Evolutionary conservation across 495 filamentous ascomycete species (phyloP).

Genomic region (Tetracladium setigerum): DNA sequence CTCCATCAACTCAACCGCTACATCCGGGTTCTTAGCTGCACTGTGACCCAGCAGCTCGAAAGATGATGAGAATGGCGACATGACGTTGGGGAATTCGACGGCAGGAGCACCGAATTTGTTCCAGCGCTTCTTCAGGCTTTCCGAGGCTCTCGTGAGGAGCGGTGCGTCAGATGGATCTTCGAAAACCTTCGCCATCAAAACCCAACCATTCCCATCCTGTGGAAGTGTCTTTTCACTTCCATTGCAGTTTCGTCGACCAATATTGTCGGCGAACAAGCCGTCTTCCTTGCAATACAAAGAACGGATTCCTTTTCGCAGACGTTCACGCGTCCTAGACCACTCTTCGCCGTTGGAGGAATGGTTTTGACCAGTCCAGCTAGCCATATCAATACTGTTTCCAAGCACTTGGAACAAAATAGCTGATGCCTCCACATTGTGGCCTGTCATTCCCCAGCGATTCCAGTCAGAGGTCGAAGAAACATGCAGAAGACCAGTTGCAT

Average conservation of each 20-base stretch:
- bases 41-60: slow-evolving; percentile 56
- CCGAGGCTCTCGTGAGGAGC: slow-evolving; percentile 28
- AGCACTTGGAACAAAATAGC: slow-evolving; percentile 29
- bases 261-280: slow-evolving; percentile 28
- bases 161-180: slow-evolving; percentile 5
- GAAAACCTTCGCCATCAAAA: slow-evolving; percentile 26
- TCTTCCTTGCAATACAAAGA: slow-evolving; percentile 24
- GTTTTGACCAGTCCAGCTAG: slow-evolving; percentile 18
- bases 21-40: slow-evolving; percentile 32
- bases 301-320: slow-evolving; percentile 20
- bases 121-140: slow-evolving; percentile 45
- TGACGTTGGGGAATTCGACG: slow-evolving; percentile 48
- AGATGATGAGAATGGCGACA: slow-evolving; percentile 53
- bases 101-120: slow-evolving; percentile 49
- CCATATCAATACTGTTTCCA: slow-evolving; percentile 26
- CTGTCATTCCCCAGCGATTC: slow-evolving; percentile 40
- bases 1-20: slow-evolving; percentile 49
- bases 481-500: slow-evolving; percentile 38
- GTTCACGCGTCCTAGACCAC: slow-evolving; percentile 11
- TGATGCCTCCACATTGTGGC: slow-evolving; percentile 41
- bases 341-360: not conserved
- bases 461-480: slow-evolving; percentile 49
- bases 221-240: slow-evolving; percentile 26
- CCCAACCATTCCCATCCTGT: slow-evolving; percentile 45
- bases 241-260: slow-evolving; percentile 18